These are phyloP conservation scores for Plasmodium relictum DNA, from an alignment of 169 alveolate genomes.

Conservation along the genomic window DNA sequence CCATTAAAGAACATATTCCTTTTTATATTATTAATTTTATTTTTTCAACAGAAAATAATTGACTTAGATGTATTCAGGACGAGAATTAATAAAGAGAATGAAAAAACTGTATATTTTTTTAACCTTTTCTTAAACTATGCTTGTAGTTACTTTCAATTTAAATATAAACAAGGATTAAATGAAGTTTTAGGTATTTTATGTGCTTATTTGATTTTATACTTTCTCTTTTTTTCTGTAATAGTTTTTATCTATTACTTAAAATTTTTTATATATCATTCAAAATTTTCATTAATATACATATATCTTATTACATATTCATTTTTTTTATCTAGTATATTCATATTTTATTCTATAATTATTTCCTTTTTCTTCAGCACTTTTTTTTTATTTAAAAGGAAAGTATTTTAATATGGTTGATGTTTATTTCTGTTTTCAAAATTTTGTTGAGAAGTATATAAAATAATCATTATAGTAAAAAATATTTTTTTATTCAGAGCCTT, in stretches of 20 bases:
- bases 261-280: too few relatives aligned
- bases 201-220: background rate
- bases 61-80: constrained; percentile 69
- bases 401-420: constrained; percentile 75
- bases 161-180: constrained; percentile 86
- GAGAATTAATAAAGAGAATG: constrained; percentile 55
- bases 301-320: background rate
- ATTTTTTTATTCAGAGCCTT: background rate
- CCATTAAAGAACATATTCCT: background rate
- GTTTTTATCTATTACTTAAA: too few relatives aligned
- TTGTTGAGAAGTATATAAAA: constrained; percentile 65
- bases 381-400: constrained; percentile 78
- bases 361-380: constrained; percentile 73
- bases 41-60: constrained; percentile 43
- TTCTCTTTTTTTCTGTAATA: too few relatives aligned
- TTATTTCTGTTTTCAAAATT: constrained; percentile 78
- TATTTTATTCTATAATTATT: background rate
- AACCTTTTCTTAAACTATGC: constrained; percentile 79
- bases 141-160: constrained; percentile 78
- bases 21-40: background rate
- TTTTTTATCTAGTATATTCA: background rate
- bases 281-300: background rate
- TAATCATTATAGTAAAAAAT: background rate
- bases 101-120: constrained; percentile 66
- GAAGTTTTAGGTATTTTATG: constrained; percentile 80